Evolutionary conservation across 2,329 filamentous ascomycete genomes (phyloP).

Genomic region (Hypoxylon sp.): DNA sequence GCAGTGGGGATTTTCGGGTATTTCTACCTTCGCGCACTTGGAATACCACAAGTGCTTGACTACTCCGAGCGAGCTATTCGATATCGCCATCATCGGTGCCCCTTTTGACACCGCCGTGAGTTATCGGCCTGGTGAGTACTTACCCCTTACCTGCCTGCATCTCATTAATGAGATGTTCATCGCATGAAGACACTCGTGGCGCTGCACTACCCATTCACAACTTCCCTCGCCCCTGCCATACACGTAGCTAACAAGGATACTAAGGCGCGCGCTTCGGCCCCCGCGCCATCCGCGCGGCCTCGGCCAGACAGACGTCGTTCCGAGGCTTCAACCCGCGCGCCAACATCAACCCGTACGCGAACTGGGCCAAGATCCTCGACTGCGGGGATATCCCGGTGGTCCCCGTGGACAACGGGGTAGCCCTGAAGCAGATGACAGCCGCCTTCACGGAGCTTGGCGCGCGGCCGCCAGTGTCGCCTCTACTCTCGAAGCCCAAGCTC

Average conservation of each 20-base stretch:
- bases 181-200: not conserved
- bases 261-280: conserved; percentile 83
- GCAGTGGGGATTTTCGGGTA: conserved; percentile 76
- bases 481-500: conserved; percentile 63
- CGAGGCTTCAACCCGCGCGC: conserved; percentile 87
- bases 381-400: conserved; percentile 92
- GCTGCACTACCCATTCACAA: not conserved
- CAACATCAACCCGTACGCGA: conserved; percentile 81
- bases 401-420: conserved; percentile 86
- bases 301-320: conserved; percentile 81
- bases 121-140: conserved; percentile 71
- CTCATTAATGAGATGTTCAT: conserved; percentile 3
- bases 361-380: conserved; percentile 82
- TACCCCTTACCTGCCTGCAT: conserved; percentile 1
- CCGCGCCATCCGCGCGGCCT: conserved; percentile 86
- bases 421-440: conserved; percentile 84
- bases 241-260: conserved; percentile 6
- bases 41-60: conserved; percentile 76
- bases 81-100: conserved; percentile 78
- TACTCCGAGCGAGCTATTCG: conserved; percentile 71
- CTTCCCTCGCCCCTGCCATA: no score
- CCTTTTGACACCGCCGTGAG: conserved; percentile 81
- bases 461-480: conserved; percentile 52
- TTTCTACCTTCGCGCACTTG: conserved; percentile 80
- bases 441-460: conserved; percentile 77